Evolutionary conservation across 2,329 filamentous ascomycete genomes (phyloP).

Genomic region (Scedosporium apiospermum): DNA sequence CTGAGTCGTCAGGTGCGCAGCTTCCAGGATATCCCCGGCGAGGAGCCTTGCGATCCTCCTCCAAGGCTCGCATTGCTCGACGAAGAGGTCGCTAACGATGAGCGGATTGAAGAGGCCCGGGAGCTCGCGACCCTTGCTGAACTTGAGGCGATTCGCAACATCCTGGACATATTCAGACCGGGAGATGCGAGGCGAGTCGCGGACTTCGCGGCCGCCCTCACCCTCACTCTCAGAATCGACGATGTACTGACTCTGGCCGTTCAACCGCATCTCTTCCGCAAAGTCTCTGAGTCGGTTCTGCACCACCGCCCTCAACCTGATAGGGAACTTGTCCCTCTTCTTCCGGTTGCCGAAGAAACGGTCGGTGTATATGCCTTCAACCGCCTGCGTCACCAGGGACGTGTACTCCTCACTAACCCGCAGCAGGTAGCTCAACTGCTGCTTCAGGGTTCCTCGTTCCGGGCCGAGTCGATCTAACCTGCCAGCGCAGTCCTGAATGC

Average conservation of each 20-base stretch:
- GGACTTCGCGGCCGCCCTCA: constrained; percentile 3
- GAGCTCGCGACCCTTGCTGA: constrained; percentile 28
- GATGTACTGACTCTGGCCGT: background rate
- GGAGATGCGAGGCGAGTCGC: constrained; percentile 5
- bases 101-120: no score
- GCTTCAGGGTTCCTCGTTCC: constrained; percentile 9
- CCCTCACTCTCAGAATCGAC: constrained; percentile 7
- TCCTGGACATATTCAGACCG: no score
- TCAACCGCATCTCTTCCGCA: constrained; percentile 9
- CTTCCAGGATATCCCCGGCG: no score
- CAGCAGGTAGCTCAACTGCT: constrained; percentile 37
- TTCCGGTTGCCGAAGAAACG: constrained; percentile 36
- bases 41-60: no score
- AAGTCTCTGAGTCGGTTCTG: constrained; percentile 16
- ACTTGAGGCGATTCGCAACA: constrained; percentile 26
- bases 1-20: no score
- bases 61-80: no score
- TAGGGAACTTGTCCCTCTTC: constrained; percentile 19
- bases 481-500: constrained; percentile 6
- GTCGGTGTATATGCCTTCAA: constrained; percentile 40
- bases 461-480: constrained; percentile 10
- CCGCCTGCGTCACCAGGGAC: constrained; percentile 31
- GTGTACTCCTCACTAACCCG: constrained; percentile 34
- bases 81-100: no score
- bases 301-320: constrained; percentile 17